Evolutionary conservation across 345 rosid species (phyloP).

Genomic region (Brassica juncea): DNA sequence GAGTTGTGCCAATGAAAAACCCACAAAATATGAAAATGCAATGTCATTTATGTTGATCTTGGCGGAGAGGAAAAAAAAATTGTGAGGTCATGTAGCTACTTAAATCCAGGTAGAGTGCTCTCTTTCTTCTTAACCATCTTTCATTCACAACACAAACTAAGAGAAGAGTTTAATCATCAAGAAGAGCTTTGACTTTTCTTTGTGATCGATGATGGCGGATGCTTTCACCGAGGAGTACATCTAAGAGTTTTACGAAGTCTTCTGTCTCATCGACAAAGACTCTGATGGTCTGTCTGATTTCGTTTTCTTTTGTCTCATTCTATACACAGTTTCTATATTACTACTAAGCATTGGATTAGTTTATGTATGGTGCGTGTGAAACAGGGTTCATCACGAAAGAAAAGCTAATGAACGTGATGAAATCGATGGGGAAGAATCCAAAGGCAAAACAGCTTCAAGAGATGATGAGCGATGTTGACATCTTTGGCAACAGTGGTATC

Average conservation of each 20-base stretch:
- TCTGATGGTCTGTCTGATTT: slow-evolving; percentile 32
- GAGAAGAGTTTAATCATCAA: slow-evolving; percentile 12
- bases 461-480: slow-evolving; percentile 41
- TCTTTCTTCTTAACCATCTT: neutral
- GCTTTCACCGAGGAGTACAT: slow-evolving; percentile 41
- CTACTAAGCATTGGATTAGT: neutral
- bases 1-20: neutral
- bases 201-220: slow-evolving; percentile 33
- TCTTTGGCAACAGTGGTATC: slow-evolving; percentile 38
- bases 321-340: neutral
- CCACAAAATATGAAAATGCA: slow-evolving; percentile 19
- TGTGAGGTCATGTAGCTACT: slow-evolving; percentile 5
- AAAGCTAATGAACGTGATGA: slow-evolving; percentile 39
- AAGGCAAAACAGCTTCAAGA: slow-evolving; percentile 32
- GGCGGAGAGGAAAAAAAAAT: slow-evolving; percentile 33
- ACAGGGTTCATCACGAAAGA: slow-evolving; percentile 33
- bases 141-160: slow-evolving; percentile 7
- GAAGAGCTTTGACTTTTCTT: slow-evolving; percentile 22
- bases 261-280: slow-evolving; percentile 43
- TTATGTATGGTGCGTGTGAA: neutral
- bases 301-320: neutral
- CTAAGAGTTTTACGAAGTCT: slow-evolving; percentile 42
- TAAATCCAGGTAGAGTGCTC: slow-evolving; percentile 19
- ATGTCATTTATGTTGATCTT: slow-evolving; percentile 29
- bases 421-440: slow-evolving; percentile 42